Conservation (phyloP, 202 grass and related monocot species). For the Carex sylvatica region DNA sequence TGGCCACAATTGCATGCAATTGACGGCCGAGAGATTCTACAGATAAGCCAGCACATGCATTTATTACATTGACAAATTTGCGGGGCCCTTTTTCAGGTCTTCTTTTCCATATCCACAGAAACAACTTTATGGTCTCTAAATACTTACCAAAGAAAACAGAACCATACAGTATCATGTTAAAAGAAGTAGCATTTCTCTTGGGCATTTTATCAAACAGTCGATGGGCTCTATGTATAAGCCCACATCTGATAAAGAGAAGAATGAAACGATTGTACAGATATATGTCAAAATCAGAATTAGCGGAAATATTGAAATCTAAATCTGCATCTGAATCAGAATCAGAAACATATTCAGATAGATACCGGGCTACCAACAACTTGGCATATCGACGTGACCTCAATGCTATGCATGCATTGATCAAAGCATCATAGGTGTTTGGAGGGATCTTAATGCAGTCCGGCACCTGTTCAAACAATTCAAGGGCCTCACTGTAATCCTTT, state of each 20-base stretch:
- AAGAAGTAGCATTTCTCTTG: conserved; percentile 13
- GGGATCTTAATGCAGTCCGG: not conserved
- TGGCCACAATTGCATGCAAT: conserved; percentile 17
- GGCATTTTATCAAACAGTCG: conserved; percentile 16
- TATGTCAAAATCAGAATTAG: conserved; percentile 14
- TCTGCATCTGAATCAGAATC: not conserved
- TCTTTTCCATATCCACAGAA: conserved; percentile 14
- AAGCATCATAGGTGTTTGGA: conserved; percentile 13
- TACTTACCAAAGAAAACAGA: conserved; percentile 24
- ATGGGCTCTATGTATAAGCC: conserved; percentile 7
- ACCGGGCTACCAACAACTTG: conserved; percentile 8
- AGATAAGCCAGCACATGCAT: conserved; percentile 12
- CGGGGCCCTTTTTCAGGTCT: not conserved
- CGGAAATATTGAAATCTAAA: not conserved
- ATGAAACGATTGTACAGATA: conserved; percentile 22
- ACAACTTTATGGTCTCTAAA: conserved; percentile 22
- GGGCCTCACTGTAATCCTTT: conserved; percentile 18
- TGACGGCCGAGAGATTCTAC: conserved; percentile 6
- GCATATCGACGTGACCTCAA: conserved; percentile 17
- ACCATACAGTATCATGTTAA: conserved; percentile 22
- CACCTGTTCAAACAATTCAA: conserved; percentile 28
- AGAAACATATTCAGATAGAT: conserved; percentile 2
- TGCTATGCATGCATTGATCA: conserved; percentile 21
- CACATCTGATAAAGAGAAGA: conserved; percentile 18
- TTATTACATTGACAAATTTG: conserved; percentile 12